Conservation (phyloP, 2,329 filamentous ascomycete species). For the Boeremia lycopersici region DNA sequence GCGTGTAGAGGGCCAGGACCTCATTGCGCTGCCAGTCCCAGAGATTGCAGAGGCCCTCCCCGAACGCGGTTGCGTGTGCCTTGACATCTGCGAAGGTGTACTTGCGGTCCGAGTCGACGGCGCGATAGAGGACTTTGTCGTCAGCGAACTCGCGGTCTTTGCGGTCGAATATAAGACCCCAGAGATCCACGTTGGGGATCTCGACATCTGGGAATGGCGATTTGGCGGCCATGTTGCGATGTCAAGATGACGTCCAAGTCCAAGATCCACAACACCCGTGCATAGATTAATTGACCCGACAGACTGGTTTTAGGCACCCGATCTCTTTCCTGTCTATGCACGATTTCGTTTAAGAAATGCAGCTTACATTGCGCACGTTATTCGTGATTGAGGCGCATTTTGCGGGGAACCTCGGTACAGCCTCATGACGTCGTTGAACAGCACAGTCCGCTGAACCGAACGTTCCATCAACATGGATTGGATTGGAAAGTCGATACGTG, state of each 20-base stretch:
- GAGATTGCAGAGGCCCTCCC: slow-evolving; percentile 72
- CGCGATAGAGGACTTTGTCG: slow-evolving; percentile 33
- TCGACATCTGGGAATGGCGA: slow-evolving; percentile 32
- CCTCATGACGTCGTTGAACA: slow-evolving; percentile 9
- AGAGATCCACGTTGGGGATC: slow-evolving; percentile 30
- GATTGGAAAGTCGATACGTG: neutral
- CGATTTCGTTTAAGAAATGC: neutral
- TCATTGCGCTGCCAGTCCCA: slow-evolving; percentile 84
- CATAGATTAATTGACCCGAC: neutral
- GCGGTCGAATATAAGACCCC: slow-evolving; percentile 31
- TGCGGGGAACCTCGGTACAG: slow-evolving; percentile 20
- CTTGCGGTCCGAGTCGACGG: slow-evolving; percentile 22
- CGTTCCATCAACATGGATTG: too few relatives aligned
- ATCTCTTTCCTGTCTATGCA: neutral
- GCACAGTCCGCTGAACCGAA: slow-evolving; percentile 1
- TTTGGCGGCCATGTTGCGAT: slow-evolving; percentile 23
- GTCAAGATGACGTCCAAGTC: neutral
- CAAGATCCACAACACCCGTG: neutral
- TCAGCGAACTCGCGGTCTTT: slow-evolving; percentile 31
- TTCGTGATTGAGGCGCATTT: neutral
- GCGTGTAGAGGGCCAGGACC: slow-evolving; percentile 78
- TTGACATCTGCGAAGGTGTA: slow-evolving; percentile 75
- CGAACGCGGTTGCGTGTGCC: slow-evolving; percentile 71
- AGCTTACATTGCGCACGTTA: neutral
- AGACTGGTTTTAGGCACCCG: neutral